Evolutionary conservation across 78 protist genomes (phyloP).

Genomic region (Creolimax fragrantissima): DNA sequence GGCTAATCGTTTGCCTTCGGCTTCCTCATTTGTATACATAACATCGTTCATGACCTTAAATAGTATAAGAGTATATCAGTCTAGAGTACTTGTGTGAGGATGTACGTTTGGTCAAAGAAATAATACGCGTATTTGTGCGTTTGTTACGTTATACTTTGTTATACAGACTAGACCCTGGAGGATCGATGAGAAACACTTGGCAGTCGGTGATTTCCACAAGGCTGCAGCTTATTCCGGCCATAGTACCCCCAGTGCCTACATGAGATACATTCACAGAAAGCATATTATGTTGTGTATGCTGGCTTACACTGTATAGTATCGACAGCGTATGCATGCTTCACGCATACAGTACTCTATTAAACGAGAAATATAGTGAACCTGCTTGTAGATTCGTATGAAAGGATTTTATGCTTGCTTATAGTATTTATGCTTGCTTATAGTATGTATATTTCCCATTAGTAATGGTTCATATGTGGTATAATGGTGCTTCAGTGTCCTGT

Average conservation of each 20-base stretch:
- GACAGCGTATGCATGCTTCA: too few species aligned
- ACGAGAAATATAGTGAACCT: too few species aligned
- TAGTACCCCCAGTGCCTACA: conserved; percentile 70
- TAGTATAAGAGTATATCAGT: too few species aligned
- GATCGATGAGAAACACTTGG: not conserved
- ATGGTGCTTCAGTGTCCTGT: too few species aligned
- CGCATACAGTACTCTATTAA: too few species aligned
- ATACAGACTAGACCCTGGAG: not conserved
- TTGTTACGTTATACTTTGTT: not conserved
- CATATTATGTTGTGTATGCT: not conserved
- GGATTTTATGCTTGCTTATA: too few species aligned
- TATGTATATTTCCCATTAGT: too few species aligned
- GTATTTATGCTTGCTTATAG: too few species aligned
- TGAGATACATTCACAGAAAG: not conserved
- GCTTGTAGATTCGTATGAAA: too few species aligned
- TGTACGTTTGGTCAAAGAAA: not conserved
- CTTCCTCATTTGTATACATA: not conserved
- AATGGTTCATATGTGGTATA: too few species aligned
- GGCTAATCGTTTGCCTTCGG: not conserved
- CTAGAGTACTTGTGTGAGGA: not conserved
- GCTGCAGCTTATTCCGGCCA: conserved; percentile 59
- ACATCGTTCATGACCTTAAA: not conserved
- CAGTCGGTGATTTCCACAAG: conserved; percentile 8
- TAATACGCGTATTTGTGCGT: not conserved
- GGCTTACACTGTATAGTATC: too few species aligned